Base-by-base conservation (phyloP, 768 basidiomycete genomes). In the Pisolithus sp. region DNA sequence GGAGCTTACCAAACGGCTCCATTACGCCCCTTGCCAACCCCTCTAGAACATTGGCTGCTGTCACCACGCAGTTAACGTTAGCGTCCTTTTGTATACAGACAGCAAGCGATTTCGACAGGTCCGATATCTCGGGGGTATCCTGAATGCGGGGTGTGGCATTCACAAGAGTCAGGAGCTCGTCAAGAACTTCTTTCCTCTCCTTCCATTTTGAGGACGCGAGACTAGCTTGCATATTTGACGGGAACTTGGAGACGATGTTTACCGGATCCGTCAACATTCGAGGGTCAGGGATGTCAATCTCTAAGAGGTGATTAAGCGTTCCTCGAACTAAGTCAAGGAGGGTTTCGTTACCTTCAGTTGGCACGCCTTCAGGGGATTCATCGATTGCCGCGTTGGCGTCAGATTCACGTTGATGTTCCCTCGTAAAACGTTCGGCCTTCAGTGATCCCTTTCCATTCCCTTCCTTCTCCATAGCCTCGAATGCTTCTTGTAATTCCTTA, bases 181-280 rank as follows among this genome's bases (percentile, higher is more conserved):
- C 93, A 30, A 98, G 73, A 2, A 81, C 88, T 60, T 94, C 89
- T 63, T 97, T 93, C 38, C 92, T 82, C 58, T 99, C 96, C 63
- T 99, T 98, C 96, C 96, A 99, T 69, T 98, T 97, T 0, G 91
- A 83, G 4, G 96, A 98, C 21, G 83, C 79, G 46, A 99, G 75
- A 47, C 78, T 73, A 2, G 83, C 74, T 52, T 89, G 81, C 54
- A 97, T 74, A 51, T 84, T 83, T 3, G 80, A 65, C 0, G 96
- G 88, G 40, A 97, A 76, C 57, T 86, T 85, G 2, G 81, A 67
- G 20, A 85, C 73, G 50, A 96, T 82, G 62, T 93, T 80, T 38
- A 91, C 82, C 13, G 86, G 83, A 61, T 95, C 91, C 3, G 86
- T 82, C 56, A 93, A 78, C 49, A 80, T 78, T 48, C 83, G 81